Percentiles rank a stretch among this genome's conserved stretches.
phyloP scores from a whole-genome alignment of 1,284 basidiomycete species.

The Heliocybe sulcata region DNA sequence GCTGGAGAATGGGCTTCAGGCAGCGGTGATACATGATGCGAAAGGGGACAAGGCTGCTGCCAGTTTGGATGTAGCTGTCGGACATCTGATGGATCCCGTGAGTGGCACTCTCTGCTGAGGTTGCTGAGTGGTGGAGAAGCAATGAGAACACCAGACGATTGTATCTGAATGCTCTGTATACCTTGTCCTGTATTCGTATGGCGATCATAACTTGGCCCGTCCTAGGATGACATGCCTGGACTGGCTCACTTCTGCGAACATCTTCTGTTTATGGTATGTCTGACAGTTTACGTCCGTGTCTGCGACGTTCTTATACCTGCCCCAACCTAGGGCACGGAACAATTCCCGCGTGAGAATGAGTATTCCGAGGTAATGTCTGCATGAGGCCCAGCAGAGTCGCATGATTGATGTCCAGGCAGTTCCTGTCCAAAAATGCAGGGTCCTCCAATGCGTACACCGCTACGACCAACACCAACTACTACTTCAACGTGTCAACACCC shows the following conservation, averaged over 20 bases:
- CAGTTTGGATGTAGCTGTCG: slow-evolving; percentile 92
- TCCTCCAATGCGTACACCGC: slow-evolving; percentile 93
- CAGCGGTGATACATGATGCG: slow-evolving; percentile 80
- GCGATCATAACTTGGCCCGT: background rate
- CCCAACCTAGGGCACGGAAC: slow-evolving; percentile 58
- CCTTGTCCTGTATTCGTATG: no score
- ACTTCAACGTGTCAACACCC: slow-evolving; percentile 88
- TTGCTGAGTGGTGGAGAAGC: background rate
- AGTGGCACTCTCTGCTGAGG: slow-evolving; percentile 23
- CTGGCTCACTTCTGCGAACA: slow-evolving; percentile 95
- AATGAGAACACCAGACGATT: background rate
- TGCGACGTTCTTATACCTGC: slow-evolving; percentile 12
- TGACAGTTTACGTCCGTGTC: background rate
- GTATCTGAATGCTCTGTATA: background rate
- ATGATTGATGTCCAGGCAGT: slow-evolving; percentile 35
- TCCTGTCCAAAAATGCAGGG: slow-evolving; percentile 87
- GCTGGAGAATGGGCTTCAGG: slow-evolving; percentile 85
- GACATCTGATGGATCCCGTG: slow-evolving; percentile 91
- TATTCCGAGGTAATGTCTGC: slow-evolving; percentile 67
- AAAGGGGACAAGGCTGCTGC: slow-evolving; percentile 94
- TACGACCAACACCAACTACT: slow-evolving; percentile 91
- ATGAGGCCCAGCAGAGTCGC: slow-evolving; percentile 3
- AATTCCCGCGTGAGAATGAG: slow-evolving; percentile 89
- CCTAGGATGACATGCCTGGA: slow-evolving; percentile 78
- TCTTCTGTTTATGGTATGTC: slow-evolving; percentile 84